A percentile compares a stretch with the other conserved stretches of the same genome.
Evolutionary conservation across 202 grass and related monocot genomes (phyloP).

Genomic region (Bolboschoenoplectus hybrid): DNA sequence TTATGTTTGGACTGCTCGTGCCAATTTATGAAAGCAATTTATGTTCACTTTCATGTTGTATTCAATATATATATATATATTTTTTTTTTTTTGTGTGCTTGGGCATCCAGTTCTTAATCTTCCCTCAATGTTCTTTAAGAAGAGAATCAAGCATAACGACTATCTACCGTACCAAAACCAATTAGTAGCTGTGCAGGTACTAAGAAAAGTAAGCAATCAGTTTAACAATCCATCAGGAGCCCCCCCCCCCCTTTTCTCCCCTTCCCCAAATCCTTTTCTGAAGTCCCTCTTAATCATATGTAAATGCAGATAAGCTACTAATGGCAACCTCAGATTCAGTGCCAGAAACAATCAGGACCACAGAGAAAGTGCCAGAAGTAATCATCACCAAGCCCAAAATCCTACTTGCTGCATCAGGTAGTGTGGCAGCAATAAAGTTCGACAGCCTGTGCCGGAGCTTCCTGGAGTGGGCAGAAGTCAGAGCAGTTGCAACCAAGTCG

Average conservation of each 20-base stretch:
- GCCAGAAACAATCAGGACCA: slow-evolving; percentile 44
- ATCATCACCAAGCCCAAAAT: slow-evolving; percentile 58
- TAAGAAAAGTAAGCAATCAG: neutral
- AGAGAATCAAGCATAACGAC: neutral
- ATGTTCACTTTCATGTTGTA: neutral
- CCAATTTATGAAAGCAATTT: neutral
- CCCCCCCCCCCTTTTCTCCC: neutral
- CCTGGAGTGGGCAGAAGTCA: slow-evolving; percentile 86
- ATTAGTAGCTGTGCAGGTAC: neutral
- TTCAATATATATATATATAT: neutral
- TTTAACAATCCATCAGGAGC: neutral
- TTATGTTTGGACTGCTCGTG: neutral
- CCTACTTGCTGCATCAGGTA: slow-evolving; percentile 86
- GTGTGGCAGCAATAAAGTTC: slow-evolving; percentile 97
- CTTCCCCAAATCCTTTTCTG: neutral
- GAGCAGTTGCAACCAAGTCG: slow-evolving; percentile 66
- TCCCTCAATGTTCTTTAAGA: neutral
- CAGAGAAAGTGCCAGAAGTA: slow-evolving; percentile 44
- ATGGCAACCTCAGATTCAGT: slow-evolving; percentile 55
- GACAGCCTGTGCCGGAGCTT: slow-evolving; percentile 74
- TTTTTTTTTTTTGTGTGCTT: no score
- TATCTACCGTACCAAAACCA: neutral
- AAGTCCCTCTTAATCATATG: neutral
- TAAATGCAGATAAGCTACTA: slow-evolving; percentile 12
- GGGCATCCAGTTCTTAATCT: neutral